Percentiles rank a stretch among this genome's conserved stretches.
These are phyloP conservation scores for Pulveroboletus ravenelii DNA, from an alignment of 768 basidiomycete genomes.

Conservation along the genomic window DNA sequence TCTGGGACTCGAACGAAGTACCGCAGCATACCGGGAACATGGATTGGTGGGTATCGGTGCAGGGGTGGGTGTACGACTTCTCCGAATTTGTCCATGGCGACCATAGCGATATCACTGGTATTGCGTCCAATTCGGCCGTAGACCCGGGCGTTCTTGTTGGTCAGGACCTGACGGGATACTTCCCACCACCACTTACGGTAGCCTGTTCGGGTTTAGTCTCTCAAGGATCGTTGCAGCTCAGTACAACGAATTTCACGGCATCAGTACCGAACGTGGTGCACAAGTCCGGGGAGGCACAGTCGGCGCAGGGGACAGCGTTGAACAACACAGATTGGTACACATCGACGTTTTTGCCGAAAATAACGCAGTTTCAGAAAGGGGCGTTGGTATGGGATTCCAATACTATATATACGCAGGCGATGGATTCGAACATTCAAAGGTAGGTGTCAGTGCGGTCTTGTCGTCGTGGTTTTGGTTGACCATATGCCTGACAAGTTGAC, in stretches of 20 bases:
- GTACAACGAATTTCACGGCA: conserved; percentile 60
- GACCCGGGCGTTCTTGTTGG: conserved; percentile 72
- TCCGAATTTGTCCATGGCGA: conserved; percentile 77
- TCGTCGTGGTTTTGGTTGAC: not conserved
- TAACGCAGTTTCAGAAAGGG: conserved; percentile 76
- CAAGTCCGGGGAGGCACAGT: conserved; percentile 56
- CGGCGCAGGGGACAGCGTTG: conserved; percentile 41
- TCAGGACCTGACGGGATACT: conserved; percentile 80
- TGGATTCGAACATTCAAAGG: conserved; percentile 47
- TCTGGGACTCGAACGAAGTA: conserved; percentile 71
- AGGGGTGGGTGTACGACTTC: conserved; percentile 82
- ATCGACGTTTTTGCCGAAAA: conserved; percentile 63
- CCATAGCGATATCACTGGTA: conserved; percentile 69
- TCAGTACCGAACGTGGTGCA: conserved; percentile 66
- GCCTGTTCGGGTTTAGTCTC: conserved; percentile 75
- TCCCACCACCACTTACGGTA: conserved; percentile 72
- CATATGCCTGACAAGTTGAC: not conserved
- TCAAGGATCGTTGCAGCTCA: conserved; percentile 45
- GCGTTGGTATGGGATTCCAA: conserved; percentile 61
- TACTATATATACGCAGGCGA: conserved; percentile 43
- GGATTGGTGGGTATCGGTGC: conserved; percentile 83
- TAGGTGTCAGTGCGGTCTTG: not conserved
- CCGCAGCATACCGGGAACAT: conserved; percentile 61
- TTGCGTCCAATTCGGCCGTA: conserved; percentile 59
- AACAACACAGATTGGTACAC: conserved; percentile 71